These are phyloP conservation scores for Ceratocystis cubensis DNA, from an alignment of 2,329 filamentous ascomycete genomes.

Conservation along the genomic window DNA sequence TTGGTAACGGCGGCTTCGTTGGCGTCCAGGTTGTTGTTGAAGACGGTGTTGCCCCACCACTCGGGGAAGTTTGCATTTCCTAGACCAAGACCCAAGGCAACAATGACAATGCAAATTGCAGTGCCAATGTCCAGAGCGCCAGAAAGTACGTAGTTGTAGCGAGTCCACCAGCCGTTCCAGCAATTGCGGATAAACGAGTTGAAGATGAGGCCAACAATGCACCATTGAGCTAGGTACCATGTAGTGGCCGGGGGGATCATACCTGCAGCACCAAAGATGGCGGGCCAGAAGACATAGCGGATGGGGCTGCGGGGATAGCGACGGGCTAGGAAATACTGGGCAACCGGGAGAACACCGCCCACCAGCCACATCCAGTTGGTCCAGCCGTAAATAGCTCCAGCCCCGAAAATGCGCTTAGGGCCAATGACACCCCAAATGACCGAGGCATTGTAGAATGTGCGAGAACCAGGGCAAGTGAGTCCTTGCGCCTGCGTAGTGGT, in stretches of 20 bases:
- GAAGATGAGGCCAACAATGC: conserved; percentile 42
- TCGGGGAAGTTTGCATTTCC: conserved; percentile 33
- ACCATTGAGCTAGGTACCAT: conserved; percentile 44
- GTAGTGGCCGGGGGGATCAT: conserved; percentile 44
- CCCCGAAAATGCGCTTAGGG: conserved; percentile 28
- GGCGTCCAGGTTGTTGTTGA: conserved; percentile 28
- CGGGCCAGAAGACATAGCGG: conserved; percentile 40
- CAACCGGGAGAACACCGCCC: conserved; percentile 36
- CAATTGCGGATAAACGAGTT: conserved; percentile 40
- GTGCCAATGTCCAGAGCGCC: conserved; percentile 48
- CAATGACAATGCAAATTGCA: conserved; percentile 43
- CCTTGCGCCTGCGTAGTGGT: conserved; percentile 35
- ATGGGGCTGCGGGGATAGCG: conserved; percentile 35
- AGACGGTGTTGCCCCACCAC: conserved; percentile 40
- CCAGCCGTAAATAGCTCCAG: conserved; percentile 36
- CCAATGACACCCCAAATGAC: conserved; percentile 51
- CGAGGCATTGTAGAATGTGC: conserved; percentile 48
- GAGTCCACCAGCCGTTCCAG: conserved; percentile 45
- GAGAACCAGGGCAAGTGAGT: conserved; percentile 44
- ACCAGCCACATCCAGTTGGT: conserved; percentile 46
- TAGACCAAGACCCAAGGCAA: conserved; percentile 36
- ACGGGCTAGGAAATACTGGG: conserved; percentile 38
- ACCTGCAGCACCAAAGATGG: conserved; percentile 40
- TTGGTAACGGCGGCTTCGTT: conserved; percentile 26
- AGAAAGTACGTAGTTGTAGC: conserved; percentile 48